Evolutionary conservation across 225 moss, liverwort and hornwort species (phyloP).

Genomic region (Physcomitrellopsis africana): DNA sequence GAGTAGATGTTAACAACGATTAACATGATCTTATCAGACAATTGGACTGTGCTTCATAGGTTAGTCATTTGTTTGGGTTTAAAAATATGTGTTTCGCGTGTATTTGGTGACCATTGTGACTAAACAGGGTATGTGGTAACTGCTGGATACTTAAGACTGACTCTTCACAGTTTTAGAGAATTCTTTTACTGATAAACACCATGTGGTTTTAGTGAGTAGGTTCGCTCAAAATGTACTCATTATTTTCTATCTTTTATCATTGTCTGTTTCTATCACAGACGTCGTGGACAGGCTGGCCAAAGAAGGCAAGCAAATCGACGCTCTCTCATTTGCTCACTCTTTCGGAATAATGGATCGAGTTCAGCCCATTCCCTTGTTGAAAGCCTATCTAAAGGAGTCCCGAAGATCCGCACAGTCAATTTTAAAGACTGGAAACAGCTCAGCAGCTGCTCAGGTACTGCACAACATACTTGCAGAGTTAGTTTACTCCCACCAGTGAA

Average conservation of each 20-base stretch:
- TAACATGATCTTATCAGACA: constrained; percentile 7
- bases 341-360: constrained; percentile 99
- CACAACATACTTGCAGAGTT: constrained; percentile 14
- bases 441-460: constrained; percentile 96
- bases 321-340: constrained; percentile 97
- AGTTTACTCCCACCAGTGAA: constrained; percentile 9
- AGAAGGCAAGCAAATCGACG: constrained; percentile 99
- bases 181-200: constrained; percentile 10
- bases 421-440: constrained; percentile 93
- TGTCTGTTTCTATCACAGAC: constrained; percentile 85
- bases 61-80: constrained; percentile 18
- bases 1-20: constrained; percentile 17
- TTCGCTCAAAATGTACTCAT: constrained; percentile 44
- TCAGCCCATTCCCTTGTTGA: constrained; percentile 93
- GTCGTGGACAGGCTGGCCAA: constrained; percentile 99
- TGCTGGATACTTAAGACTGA: constrained; percentile 21
- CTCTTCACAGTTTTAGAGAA: constrained; percentile 1
- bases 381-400: constrained; percentile 96
- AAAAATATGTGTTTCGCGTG: constrained; percentile 7
- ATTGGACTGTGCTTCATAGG: constrained; percentile 8
- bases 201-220: constrained; percentile 30
- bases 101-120: constrained; percentile 31
- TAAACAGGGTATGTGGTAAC: constrained; percentile 10
- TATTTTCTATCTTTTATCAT: constrained; percentile 45
- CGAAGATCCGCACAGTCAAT: constrained; percentile 95